Percentiles rank a stretch among this genome's conserved stretches.
Evolutionary conservation across 2,329 filamentous ascomycete species (phyloP).

Genomic region (Anisogramma anomala): DNA sequence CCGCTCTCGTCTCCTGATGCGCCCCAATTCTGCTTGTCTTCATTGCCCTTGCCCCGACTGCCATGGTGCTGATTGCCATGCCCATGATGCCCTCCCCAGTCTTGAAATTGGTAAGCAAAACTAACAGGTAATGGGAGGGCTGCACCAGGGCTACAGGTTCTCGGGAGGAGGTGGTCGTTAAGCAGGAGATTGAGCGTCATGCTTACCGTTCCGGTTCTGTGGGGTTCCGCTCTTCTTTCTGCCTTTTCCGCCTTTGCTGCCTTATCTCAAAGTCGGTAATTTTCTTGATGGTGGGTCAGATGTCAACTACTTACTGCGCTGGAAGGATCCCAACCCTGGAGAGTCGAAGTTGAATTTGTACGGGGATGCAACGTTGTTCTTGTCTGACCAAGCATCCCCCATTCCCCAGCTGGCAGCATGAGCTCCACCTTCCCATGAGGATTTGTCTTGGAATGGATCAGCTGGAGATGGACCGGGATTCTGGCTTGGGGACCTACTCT

Average conservation of each 20-base stretch:
- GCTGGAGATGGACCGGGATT: not conserved
- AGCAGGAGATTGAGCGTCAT: no score
- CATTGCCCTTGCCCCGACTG: not conserved
- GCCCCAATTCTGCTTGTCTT: not conserved
- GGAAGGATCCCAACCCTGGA: no score
- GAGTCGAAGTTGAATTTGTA: not conserved
- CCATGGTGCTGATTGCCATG: not conserved
- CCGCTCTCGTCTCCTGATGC: not conserved
- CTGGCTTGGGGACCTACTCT: not conserved
- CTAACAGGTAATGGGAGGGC: not conserved
- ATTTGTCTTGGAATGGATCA: conserved; percentile 1
- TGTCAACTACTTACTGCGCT: no score
- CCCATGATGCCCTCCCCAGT: not conserved
- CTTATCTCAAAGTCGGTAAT: no score
- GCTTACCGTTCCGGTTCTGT: no score
- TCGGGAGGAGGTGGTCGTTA: not conserved
- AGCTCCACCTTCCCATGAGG: no score
- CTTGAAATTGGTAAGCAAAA: not conserved
- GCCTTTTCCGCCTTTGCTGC: no score
- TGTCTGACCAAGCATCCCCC: not conserved
- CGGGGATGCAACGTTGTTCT: no score
- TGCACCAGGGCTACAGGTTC: not conserved
- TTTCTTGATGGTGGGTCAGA: not conserved
- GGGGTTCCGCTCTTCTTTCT: no score
- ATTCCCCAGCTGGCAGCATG: no score